Conservation (phyloP, 148 eudicot genomes). For the Spergularia bocconei region DNA sequence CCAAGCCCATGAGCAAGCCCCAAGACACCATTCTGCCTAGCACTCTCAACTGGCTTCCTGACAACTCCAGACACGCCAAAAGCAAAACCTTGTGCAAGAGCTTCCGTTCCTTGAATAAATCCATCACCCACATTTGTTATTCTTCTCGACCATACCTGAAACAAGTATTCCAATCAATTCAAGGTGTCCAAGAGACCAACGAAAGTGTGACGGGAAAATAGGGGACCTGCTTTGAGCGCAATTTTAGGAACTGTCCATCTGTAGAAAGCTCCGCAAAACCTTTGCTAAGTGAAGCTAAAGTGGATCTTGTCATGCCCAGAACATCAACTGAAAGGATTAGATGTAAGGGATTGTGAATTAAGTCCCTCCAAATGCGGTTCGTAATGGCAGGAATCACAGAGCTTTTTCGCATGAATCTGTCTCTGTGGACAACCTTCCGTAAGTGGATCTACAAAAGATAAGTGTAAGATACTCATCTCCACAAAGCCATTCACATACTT, state of each 20-base stretch:
- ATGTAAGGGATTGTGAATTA: constrained; percentile 93
- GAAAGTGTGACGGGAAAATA: constrained; percentile 5
- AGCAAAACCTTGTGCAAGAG: constrained; percentile 98
- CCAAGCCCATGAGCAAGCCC: constrained; percentile 99
- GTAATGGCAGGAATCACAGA: constrained; percentile 86
- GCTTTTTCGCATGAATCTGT: constrained; percentile 95
- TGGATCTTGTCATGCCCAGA: constrained; percentile 96
- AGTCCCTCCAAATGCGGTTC: constrained; percentile 89
- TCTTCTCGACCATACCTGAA: constrained; percentile 90
- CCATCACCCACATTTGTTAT: constrained; percentile 98
- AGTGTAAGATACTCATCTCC: constrained; percentile 15
- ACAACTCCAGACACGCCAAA: constrained; percentile 98
- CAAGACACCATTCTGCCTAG: constrained; percentile 87
- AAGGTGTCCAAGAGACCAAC: not conserved
- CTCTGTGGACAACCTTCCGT: constrained; percentile 84
- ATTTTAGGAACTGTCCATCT: constrained; percentile 93
- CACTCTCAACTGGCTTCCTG: constrained; percentile 92
- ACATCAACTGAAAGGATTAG: constrained; percentile 93
- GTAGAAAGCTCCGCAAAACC: constrained; percentile 99
- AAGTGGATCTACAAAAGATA: constrained; percentile 67
- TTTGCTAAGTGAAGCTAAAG: constrained; percentile 91
- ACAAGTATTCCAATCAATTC: constrained; percentile 11
- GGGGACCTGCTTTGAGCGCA: constrained; percentile 90
- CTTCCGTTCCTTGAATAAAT: constrained; percentile 94
- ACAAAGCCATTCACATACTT: not conserved